Evolutionary conservation across 192 early-diverging fungal genomes (phyloP).

Genomic region (Linnemannia zychae): DNA sequence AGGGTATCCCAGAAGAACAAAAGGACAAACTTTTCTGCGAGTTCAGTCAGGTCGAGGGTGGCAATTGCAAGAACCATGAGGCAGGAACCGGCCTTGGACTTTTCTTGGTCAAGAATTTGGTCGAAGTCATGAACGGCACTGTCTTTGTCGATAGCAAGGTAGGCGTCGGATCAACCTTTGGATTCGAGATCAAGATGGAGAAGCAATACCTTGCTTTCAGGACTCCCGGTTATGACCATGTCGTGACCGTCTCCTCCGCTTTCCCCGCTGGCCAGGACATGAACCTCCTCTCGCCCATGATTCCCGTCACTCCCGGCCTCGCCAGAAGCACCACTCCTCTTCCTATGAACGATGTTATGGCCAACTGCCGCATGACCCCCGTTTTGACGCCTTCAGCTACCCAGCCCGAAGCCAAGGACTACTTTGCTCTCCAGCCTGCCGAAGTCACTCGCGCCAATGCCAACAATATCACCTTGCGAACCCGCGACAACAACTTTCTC

Average conservation of each 20-base stretch:
- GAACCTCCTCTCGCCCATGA: slow-evolving; percentile 27
- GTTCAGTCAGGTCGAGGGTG: slow-evolving; percentile 53
- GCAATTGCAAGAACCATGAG: slow-evolving; percentile 50
- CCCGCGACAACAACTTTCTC: slow-evolving; percentile 52
- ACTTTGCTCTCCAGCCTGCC: slow-evolving; percentile 41
- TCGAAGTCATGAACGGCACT: slow-evolving; percentile 49
- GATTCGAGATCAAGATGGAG: slow-evolving; percentile 55
- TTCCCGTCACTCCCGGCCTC: slow-evolving; percentile 50
- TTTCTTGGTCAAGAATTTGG: slow-evolving; percentile 52
- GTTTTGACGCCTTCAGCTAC: slow-evolving; percentile 15
- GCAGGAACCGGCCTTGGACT: slow-evolving; percentile 51
- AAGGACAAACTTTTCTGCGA: slow-evolving; percentile 56
- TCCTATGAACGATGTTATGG: background rate
- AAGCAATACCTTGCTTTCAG: slow-evolving; percentile 55
- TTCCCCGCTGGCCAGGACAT: slow-evolving; percentile 26
- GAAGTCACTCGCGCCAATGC: slow-evolving; percentile 54
- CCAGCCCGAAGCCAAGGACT: slow-evolving; percentile 33
- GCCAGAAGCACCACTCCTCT: slow-evolving; percentile 46
- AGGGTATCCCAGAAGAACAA: slow-evolving; percentile 49
- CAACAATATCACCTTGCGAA: slow-evolving; percentile 54
- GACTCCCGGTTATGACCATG: slow-evolving; percentile 52
- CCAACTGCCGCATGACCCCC: background rate
- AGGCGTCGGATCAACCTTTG: slow-evolving; percentile 53
- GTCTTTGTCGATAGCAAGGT: slow-evolving; percentile 48
- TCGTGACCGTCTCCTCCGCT: slow-evolving; percentile 52